Evolutionary conservation across 768 basidiomycete species (phyloP).

Genomic region (Naganishia vishniacii): DNA sequence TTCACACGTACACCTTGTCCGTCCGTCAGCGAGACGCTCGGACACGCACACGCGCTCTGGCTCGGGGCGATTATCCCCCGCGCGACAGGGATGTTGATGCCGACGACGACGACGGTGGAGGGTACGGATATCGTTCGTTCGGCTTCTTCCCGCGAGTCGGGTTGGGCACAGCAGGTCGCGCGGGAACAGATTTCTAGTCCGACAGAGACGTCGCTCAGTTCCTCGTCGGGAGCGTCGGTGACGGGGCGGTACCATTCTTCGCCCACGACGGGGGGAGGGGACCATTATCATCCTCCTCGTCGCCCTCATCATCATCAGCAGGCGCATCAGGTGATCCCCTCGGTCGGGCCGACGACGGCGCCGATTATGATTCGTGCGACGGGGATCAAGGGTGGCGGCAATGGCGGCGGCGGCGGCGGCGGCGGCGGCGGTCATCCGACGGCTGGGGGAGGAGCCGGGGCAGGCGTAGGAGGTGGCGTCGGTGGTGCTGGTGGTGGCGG

Average conservation of each 20-base stretch:
- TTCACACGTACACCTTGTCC: neutral
- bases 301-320: neutral
- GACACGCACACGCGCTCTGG: slow-evolving; percentile 9
- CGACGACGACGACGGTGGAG: no score
- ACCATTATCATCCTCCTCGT: neutral
- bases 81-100: neutral
- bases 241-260: slow-evolving; percentile 7
- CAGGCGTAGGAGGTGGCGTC: neutral
- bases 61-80: slow-evolving; percentile 5
- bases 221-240: slow-evolving; percentile 2
- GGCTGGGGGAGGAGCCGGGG: no score
- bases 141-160: no score
- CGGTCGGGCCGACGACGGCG: neutral
- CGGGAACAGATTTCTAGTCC: no score
- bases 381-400: neutral
- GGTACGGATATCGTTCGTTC: no score
- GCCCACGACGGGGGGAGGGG: neutral
- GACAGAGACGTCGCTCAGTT: neutral
- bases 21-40: neutral
- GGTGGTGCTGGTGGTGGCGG: neutral
- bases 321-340: neutral
- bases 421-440: no score
- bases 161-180: no score
- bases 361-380: neutral
- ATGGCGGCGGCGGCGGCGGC: neutral